Evolutionary conservation across 441 rosid genomes (phyloP).

Genomic region (Theobroma grandiflorum): DNA sequence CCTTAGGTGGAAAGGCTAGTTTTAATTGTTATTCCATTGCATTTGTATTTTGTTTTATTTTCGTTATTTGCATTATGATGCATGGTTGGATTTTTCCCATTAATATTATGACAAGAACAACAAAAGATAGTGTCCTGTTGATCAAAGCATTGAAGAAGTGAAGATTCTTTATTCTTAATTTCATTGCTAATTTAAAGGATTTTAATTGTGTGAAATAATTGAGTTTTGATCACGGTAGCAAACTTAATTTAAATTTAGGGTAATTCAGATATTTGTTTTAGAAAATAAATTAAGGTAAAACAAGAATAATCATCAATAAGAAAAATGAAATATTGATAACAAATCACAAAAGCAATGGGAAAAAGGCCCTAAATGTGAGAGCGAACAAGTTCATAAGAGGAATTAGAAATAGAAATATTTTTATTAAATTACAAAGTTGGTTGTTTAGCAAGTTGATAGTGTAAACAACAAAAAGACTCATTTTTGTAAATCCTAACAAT

Average conservation of each 20-base stretch:
- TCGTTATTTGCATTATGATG: too few species aligned
- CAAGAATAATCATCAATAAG: too few species aligned
- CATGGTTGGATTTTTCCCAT: too few species aligned
- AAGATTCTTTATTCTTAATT: not conserved
- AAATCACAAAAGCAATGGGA: not conserved
- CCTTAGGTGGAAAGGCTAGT: too few species aligned
- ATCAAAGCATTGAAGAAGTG: too few species aligned
- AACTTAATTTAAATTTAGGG: not conserved
- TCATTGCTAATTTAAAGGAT: not conserved
- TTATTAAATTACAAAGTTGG: not conserved
- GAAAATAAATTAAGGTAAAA: not conserved
- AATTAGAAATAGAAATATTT: not conserved
- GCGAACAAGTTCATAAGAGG: not conserved
- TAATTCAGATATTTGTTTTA: not conserved
- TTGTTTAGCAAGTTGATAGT: conserved; percentile 19
- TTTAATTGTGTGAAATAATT: not conserved
- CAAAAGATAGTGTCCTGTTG: too few species aligned
- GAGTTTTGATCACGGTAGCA: conserved; percentile 5
- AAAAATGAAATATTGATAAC: conserved; percentile 16
- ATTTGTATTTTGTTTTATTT: too few species aligned
- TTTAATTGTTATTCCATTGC: too few species aligned
- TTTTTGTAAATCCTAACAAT: not conserved
- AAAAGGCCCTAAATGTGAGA: conserved; percentile 19
- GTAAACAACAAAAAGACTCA: not conserved
- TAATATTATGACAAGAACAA: too few species aligned